Conservation (phyloP, 306 rosid species). For the Acacia melanoxylon region DNA sequence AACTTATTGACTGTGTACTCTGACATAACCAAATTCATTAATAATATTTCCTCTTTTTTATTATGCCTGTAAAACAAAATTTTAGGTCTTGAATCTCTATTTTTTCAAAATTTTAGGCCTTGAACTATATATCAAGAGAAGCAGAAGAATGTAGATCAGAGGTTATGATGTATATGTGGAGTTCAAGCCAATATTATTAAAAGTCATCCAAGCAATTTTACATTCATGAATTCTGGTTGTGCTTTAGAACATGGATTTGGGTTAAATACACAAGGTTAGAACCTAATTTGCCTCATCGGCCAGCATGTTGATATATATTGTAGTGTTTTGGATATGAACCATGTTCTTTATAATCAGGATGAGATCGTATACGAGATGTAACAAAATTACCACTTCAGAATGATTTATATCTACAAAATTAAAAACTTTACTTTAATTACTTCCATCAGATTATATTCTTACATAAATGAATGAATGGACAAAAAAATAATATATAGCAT, state of each 20-base stretch:
- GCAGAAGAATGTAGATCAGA: too few species aligned
- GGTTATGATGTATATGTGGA: too few species aligned
- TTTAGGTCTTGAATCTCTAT: background rate
- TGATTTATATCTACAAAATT: background rate
- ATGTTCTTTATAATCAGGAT: too few species aligned
- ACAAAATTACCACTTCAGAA: background rate
- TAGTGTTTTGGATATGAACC: too few species aligned
- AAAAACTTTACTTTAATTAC: background rate
- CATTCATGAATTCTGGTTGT: too few species aligned
- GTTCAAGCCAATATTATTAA: too few species aligned
- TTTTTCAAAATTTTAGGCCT: background rate
- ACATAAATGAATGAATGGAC: conserved; percentile 37
- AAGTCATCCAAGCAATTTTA: too few species aligned
- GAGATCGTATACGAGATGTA: background rate
- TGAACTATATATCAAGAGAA: background rate
- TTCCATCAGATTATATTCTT: conserved; percentile 32
- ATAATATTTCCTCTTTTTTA: background rate
- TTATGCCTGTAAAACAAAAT: background rate
- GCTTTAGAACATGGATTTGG: too few species aligned
- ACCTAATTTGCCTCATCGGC: too few species aligned
- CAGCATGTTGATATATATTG: too few species aligned
- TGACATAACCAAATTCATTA: background rate
- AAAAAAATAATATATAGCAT: background rate
- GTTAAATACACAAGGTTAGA: too few species aligned
- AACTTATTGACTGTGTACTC: background rate